Base-by-base conservation (phyloP, 306 rosid species). In the Cucurbita argyrosperma region DNA sequence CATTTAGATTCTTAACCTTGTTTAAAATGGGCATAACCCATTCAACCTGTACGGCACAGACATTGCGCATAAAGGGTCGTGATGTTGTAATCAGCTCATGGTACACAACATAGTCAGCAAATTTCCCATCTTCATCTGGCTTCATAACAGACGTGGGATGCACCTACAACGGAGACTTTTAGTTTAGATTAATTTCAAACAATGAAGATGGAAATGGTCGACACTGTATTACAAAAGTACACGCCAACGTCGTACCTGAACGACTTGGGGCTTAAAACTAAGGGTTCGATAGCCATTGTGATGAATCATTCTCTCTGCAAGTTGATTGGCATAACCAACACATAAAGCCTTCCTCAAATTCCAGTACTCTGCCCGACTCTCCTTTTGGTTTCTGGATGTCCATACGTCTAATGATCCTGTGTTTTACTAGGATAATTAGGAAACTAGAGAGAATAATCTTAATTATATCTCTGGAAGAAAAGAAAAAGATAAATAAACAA, bases 271-370 rank as follows among this genome's bases (percentile, higher is more conserved):
- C 78, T 88, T 88, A 76, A 90, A 90, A 82, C 94, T 90, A 45
- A 94, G 84, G 74, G 96, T 94, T 81, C 96, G 86, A 83, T 89
- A 94, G 61, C 98, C 98, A 84, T 94, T 94, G 83, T 94, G 98
- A 79, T 89, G 88, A 75, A 94, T 74, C 90, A 89, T 94, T 84
- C 98, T 84, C 88, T 90, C 98, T 82, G 97, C 96, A 67, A 90
- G 95, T 83, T 94, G 98, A 87, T 79, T 94, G 12, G 97, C 98
- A 88, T 76, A 94, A 43, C 98, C 98, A 57, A 85, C 86, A 77
- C 98, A 90, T 80, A 94, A 81, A 63, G 96, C 88, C 84, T 89
- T 90, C 87, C 98, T 90, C 88, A 94, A 81, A 69, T 83, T 85
- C 74, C 70, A 82, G 83, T 89, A 90, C 79, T 79, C 85, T 26